phyloP scores from a whole-genome alignment of 257 asterid genomes.

The Solanum peruvianum region DNA sequence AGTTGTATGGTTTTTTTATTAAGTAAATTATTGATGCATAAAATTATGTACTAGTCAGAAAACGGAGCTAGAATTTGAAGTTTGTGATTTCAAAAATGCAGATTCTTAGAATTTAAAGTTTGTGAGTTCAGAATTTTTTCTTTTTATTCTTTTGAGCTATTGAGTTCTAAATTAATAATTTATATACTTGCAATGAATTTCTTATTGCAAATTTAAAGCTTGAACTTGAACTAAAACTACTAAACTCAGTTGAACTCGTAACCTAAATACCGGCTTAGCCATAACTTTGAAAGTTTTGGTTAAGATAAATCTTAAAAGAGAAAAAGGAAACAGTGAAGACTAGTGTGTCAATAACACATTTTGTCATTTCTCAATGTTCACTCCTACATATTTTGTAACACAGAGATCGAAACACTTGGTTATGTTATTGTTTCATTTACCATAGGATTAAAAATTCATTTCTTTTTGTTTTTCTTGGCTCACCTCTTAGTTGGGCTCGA shows the following conservation, averaged over 20 bases:
- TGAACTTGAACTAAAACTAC: background rate
- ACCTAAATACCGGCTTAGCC: too few relatives aligned
- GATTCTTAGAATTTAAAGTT: background rate
- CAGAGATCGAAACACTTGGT: background rate
- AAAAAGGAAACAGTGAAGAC: background rate
- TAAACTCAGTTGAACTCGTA: background rate
- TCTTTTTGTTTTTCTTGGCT: background rate
- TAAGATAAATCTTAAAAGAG: too few relatives aligned
- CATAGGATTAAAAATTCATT: background rate
- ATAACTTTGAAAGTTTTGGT: too few relatives aligned
- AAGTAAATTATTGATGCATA: background rate
- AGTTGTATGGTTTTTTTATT: background rate
- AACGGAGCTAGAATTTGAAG: background rate
- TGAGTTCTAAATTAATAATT: too few relatives aligned
- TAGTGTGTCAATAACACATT: background rate
- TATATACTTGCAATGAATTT: too few relatives aligned
- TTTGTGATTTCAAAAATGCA: background rate
- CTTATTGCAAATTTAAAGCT: too few relatives aligned
- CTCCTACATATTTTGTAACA: background rate
- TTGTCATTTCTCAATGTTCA: background rate
- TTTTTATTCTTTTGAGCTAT: too few relatives aligned
- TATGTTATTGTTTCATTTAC: background rate
- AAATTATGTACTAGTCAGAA: too few relatives aligned
- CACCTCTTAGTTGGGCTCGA: background rate
- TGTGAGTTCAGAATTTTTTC: background rate